Evolutionary conservation across 805 yeast species (phyloP).

Genomic region (Tetrapisispora nanseiensis): DNA sequence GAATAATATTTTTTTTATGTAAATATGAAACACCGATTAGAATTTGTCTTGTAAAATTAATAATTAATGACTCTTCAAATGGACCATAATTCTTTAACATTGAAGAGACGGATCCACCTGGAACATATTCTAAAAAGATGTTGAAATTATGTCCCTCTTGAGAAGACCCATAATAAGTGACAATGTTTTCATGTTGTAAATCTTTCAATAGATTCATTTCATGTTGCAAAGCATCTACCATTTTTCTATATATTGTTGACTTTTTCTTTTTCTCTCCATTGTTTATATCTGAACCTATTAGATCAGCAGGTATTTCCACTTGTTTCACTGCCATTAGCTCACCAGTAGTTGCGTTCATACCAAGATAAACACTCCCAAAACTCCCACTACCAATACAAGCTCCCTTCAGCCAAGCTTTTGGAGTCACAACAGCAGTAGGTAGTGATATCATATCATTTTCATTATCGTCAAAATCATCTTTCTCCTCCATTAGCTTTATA

Average conservation of each 20-base stretch:
- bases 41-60: conserved; percentile 67
- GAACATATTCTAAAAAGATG: conserved; percentile 71
- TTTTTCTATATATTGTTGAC: conserved; percentile 34
- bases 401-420: conserved; percentile 85
- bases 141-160: conserved; percentile 62
- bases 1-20: conserved; percentile 68
- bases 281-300: not conserved
- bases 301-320: conserved; percentile 46
- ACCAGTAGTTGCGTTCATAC: conserved; percentile 86
- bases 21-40: conserved; percentile 64
- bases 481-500: not conserved
- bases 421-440: conserved; percentile 38
- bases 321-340: conserved; percentile 97
- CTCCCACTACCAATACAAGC: conserved; percentile 90
- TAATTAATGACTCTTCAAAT: conserved; percentile 64
- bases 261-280: conserved; percentile 19
- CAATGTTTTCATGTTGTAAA: conserved; percentile 84
- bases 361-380: conserved; percentile 87
- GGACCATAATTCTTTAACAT: conserved; percentile 68
- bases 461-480: conserved; percentile 21
- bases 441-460: conserved; percentile 30
- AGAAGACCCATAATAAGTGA: conserved; percentile 82
- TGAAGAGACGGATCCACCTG: conserved; percentile 63
- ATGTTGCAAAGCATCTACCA: conserved; percentile 73
- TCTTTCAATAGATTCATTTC: conserved; percentile 73